Percentiles rank a stretch among this genome's conserved stretches.
phyloP scores from a whole-genome alignment of 2,329 filamentous ascomycete genomes.

The Colletotrichum agaves region DNA sequence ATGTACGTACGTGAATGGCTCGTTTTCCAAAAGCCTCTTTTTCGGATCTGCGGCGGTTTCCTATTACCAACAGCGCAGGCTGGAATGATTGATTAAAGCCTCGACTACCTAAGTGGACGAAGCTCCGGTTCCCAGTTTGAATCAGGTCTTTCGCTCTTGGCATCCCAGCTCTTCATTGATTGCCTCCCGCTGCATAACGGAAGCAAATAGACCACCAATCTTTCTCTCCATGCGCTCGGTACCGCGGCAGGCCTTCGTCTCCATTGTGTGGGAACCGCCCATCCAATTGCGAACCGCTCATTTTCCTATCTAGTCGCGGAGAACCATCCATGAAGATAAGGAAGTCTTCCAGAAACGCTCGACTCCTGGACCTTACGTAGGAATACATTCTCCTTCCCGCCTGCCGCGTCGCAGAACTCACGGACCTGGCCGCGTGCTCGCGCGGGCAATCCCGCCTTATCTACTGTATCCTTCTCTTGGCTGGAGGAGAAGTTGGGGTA shows the following conservation, averaged over 20 bases:
- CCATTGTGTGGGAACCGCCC: constrained; percentile 14
- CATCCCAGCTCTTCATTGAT: background rate
- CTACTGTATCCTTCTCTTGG: constrained; percentile 7
- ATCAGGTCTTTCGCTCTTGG: constrained; percentile 1
- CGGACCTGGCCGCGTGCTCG: constrained; percentile 8
- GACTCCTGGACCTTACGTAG: constrained; percentile 12
- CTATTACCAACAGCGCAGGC: background rate
- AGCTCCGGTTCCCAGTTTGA: background rate
- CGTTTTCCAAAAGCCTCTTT: background rate
- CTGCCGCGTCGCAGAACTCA: constrained; percentile 17
- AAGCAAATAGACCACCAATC: constrained; percentile 10
- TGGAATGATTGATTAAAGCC: background rate
- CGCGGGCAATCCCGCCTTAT: constrained; percentile 21
- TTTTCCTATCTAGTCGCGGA: constrained; percentile 12
- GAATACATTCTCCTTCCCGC: background rate
- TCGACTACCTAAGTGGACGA: background rate
- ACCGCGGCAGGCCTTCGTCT: constrained; percentile 20
- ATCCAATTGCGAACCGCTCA: constrained; percentile 19
- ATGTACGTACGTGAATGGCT: background rate
- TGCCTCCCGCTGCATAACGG: background rate
- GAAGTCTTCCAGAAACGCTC: constrained; percentile 7
- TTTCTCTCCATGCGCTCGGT: constrained; percentile 23
- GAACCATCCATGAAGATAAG: constrained; percentile 23
- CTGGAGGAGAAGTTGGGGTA: constrained; percentile 6
- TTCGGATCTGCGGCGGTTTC: constrained; percentile 1